phyloP scores from a whole-genome alignment of 495 filamentous ascomycete species.

The Penicillium angulare region DNA sequence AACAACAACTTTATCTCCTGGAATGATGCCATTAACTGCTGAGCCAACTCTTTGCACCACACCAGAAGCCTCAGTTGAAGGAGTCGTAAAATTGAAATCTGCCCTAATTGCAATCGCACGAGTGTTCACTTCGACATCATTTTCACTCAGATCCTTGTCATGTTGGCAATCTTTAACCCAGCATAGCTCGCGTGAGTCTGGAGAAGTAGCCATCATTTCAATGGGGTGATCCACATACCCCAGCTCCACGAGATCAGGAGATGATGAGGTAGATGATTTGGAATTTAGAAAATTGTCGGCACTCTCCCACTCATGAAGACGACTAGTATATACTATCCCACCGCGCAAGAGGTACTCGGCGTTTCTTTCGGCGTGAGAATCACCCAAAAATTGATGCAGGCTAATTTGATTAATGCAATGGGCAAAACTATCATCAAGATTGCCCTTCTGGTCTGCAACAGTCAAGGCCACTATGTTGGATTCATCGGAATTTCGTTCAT shows the following conservation, averaged over 20 bases:
- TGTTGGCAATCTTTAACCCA: slow-evolving; percentile 10
- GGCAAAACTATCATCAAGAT: neutral
- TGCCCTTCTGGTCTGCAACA: slow-evolving; percentile 2
- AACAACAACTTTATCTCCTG: slow-evolving; percentile 23
- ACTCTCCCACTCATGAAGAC: slow-evolving; percentile 19
- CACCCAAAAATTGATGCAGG: slow-evolving; percentile 18
- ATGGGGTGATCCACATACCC: slow-evolving; percentile 8
- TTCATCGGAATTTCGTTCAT: slow-evolving; percentile 26
- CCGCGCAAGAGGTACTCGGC: slow-evolving; percentile 23
- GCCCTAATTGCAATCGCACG: slow-evolving; percentile 15
- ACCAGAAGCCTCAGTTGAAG: slow-evolving; percentile 17
- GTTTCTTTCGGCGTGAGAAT: slow-evolving; percentile 12
- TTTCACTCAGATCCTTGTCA: neutral
- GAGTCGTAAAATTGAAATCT: neutral
- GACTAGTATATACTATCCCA: slow-evolving; percentile 27
- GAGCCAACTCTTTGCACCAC: slow-evolving; percentile 9
- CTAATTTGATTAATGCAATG: slow-evolving; percentile 12
- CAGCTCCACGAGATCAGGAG: slow-evolving; percentile 2
- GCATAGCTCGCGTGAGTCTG: neutral
- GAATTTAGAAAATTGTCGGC: slow-evolving; percentile 20
- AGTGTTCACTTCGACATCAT: slow-evolving; percentile 15
- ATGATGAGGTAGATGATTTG: slow-evolving; percentile 1
- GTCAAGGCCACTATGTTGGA: slow-evolving; percentile 24
- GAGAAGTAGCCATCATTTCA: neutral
- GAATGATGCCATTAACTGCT: neutral